Base-by-base conservation (phyloP, 805 yeast genomes). In the Kregervanrija delftensis region DNA sequence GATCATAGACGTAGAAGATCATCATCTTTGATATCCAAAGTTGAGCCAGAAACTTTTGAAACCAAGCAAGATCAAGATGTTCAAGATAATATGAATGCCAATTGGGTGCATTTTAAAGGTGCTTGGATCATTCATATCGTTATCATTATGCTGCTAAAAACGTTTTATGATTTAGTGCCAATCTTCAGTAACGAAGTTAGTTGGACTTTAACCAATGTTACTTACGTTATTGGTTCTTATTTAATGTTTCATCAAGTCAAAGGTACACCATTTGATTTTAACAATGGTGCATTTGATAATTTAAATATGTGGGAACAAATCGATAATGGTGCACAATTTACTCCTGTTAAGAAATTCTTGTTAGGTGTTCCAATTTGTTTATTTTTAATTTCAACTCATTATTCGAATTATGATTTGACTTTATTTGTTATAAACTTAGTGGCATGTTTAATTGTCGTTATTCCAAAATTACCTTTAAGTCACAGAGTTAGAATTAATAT, bases 281-380 rank as follows among this genome's bases (percentile, higher is more conserved):
- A 90, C 60, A 83, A 86, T 35, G 99, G 99, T 37, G 98, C 97
- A 0, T 93, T 85, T 65, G 99, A 91, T 61, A 83, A 87, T 58
- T 73, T 91, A 53, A 93, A 96, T 16, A 88, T 91, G 97, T 91
- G 99, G 99, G 99, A 91, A 66, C 99, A 91, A 66, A 83, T 84
- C 47, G 70, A 66, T 50, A 64, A 90, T 57, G 99, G 98, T 47
- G 97, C 89, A 60, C 95, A 89, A 64, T 91, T 90, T 63, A 93
- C 99, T 0, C 99, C 99, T 11, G 82, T 96, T 34, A 90, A 93
- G 71, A 91, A 91, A 66, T 91, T 89, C 60, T 71, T 91, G 52
- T 77, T 91, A 68, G 81, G 86, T 41, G 96, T 93, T n/a, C 99
- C 99, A 28, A 86, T 93, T 51, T 81, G 79, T 8, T 72, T 93